Conservation (phyloP, 768 basidiomycete species). For the Mycena floridula region DNA sequence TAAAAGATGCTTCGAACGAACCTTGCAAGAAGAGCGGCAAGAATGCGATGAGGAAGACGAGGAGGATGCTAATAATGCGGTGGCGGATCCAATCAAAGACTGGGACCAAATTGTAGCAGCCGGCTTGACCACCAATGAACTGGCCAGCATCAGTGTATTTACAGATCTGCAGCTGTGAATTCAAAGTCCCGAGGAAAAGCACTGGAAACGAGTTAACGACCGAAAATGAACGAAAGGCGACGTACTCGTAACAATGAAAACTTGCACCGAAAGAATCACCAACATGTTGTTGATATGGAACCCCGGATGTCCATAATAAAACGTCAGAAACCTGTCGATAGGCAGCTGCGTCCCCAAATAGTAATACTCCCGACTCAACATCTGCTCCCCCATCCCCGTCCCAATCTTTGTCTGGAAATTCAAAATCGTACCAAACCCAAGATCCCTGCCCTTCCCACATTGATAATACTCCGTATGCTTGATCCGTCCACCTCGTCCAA, state of each 20-base stretch:
- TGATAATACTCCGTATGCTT: slow-evolving; percentile 99
- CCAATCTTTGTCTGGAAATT: slow-evolving; percentile 99
- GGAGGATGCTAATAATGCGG: slow-evolving; percentile 95
- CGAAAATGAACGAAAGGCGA: slow-evolving; percentile 12
- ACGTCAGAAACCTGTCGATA: slow-evolving; percentile 97
- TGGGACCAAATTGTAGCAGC: slow-evolving; percentile 92
- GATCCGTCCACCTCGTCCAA: slow-evolving; percentile 94
- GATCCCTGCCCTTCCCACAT: slow-evolving; percentile 97
- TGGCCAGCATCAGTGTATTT: slow-evolving; percentile 66
- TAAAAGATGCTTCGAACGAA: slow-evolving; percentile 20
- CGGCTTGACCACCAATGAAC: slow-evolving; percentile 70
- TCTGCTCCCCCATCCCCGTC: slow-evolving; percentile 99
- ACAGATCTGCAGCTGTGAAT: slow-evolving; percentile 76
- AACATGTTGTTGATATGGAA: slow-evolving; percentile 99
- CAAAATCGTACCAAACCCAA: slow-evolving; percentile 97
- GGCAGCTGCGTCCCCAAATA: slow-evolving; percentile 97
- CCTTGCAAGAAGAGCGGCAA: slow-evolving; percentile 94
- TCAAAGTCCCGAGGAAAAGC: slow-evolving; percentile 92
- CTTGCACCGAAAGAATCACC: slow-evolving; percentile 93
- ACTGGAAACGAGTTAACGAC: slow-evolving; percentile 39
- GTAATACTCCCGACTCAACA: slow-evolving; percentile 98
- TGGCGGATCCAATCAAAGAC: slow-evolving; percentile 95
- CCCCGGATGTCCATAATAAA: slow-evolving; percentile 98
- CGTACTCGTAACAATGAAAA: slow-evolving; percentile 89
- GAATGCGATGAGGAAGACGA: slow-evolving; percentile 98